These are phyloP conservation scores for Ammopiptanthus mongolicus DNA, from an alignment of 306 rosid species.

Conservation along the genomic window DNA sequence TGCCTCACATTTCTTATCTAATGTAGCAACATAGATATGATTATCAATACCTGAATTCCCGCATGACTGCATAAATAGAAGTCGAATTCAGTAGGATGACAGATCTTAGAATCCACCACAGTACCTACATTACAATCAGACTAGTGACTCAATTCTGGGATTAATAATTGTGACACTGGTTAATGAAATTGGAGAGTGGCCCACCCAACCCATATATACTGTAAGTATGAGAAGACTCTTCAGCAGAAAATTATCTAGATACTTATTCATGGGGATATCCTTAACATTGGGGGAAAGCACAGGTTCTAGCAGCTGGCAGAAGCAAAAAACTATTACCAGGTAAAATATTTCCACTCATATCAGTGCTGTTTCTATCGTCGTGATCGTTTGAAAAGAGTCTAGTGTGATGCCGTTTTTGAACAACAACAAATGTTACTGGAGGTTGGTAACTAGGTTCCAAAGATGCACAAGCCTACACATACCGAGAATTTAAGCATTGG, in stretches of 20 bases:
- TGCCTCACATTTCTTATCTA: background rate
- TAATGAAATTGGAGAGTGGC: background rate
- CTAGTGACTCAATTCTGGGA: background rate
- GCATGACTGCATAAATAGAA: slow-evolving; percentile 86
- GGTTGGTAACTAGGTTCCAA: slow-evolving; percentile 78
- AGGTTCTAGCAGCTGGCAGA: background rate
- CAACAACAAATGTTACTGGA: slow-evolving; percentile 79
- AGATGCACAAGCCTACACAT: slow-evolving; percentile 69
- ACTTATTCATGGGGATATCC: background rate
- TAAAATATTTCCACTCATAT: slow-evolving; percentile 68
- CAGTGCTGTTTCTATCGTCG: slow-evolving; percentile 46
- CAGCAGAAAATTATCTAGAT: background rate
- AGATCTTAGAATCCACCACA: slow-evolving; percentile 78
- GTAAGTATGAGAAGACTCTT: background rate
- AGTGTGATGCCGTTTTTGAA: slow-evolving; percentile 78
- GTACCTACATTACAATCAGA: slow-evolving; percentile 47
- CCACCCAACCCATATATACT: background rate
- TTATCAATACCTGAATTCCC: slow-evolving; percentile 61
- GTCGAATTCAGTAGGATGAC: slow-evolving; percentile 83
- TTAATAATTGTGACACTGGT: background rate
- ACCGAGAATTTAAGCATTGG: background rate
- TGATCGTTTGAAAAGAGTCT: slow-evolving; percentile 61
- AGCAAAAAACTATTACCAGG: slow-evolving; percentile 43
- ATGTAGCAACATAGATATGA: background rate
- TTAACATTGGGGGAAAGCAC: background rate